A percentile compares a stretch with the other conserved stretches of the same genome.
Conservation (phyloP, 257 asterid genomes). For the Henckelia pumila region DNA sequence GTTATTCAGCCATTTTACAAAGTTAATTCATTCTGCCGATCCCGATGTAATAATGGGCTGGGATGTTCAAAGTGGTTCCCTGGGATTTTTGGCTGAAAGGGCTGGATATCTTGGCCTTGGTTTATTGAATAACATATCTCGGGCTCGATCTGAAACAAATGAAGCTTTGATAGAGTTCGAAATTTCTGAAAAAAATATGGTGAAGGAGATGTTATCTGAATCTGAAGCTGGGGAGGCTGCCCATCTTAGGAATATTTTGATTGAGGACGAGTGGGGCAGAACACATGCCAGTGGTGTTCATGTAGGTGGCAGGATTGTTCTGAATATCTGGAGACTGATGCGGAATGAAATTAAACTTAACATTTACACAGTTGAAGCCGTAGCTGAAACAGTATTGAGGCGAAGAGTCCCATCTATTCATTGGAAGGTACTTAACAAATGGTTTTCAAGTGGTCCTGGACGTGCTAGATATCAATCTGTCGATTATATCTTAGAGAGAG, state of each 20-base stretch:
- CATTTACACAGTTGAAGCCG: slow-evolving; percentile 80
- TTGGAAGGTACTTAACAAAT: slow-evolving; percentile 61
- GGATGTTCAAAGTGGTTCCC: slow-evolving; percentile 95
- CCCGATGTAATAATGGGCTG: slow-evolving; percentile 94
- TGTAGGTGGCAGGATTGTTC: slow-evolving; percentile 93
- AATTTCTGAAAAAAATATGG: slow-evolving; percentile 38
- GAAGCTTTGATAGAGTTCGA: slow-evolving; percentile 39
- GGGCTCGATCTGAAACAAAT: slow-evolving; percentile 53
- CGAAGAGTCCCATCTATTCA: slow-evolving; percentile 73
- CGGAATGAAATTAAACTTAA: slow-evolving; percentile 85
- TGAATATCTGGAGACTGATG: slow-evolving; percentile 92
- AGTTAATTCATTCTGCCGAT: slow-evolving; percentile 53
- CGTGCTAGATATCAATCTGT: slow-evolving; percentile 75
- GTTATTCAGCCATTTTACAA: slow-evolving; percentile 55
- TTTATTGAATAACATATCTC: slow-evolving; percentile 72
- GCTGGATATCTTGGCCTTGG: slow-evolving; percentile 82
- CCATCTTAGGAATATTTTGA: slow-evolving; percentile 47
- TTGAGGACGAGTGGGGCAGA: slow-evolving; percentile 99
- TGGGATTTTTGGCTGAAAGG: slow-evolving; percentile 96
- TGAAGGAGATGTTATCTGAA: slow-evolving; percentile 42
- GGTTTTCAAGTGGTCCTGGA: slow-evolving; percentile 93
- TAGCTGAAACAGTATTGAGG: slow-evolving; percentile 85
- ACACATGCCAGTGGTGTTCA: slow-evolving; percentile 96
- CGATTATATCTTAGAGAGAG: slow-evolving; percentile 62
- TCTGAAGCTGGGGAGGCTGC: slow-evolving; percentile 40